Percentiles rank a stretch among this genome's conserved stretches.
phyloP scores from a whole-genome alignment of 768 basidiomycete species.

The Sporobolomyces phaffii region DNA sequence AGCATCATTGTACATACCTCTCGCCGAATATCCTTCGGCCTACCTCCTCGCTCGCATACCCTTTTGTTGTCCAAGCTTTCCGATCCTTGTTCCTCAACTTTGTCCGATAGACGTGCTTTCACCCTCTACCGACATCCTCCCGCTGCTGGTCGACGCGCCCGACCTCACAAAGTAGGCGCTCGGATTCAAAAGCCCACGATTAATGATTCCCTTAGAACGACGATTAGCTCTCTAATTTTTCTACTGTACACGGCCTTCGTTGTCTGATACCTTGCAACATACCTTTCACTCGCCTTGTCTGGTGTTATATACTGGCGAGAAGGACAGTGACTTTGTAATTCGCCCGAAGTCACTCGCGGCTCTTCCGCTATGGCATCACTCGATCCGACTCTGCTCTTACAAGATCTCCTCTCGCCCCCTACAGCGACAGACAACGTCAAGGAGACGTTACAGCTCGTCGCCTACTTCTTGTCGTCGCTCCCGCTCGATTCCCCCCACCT shows the following conservation, averaged over 20 bases:
- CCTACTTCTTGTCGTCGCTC: slow-evolving; percentile 20
- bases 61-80: not conserved
- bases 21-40: not conserved
- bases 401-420: slow-evolving; percentile 30
- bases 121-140: no score
- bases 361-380: not conserved
- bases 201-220: no score
- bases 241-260: no score
- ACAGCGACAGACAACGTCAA: not conserved
- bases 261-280: no score
- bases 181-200: no score
- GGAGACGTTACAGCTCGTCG: slow-evolving; percentile 10
- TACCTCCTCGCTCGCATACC: not conserved
- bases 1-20: not conserved
- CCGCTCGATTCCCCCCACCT: slow-evolving; percentile 22
- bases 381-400: slow-evolving; percentile 28
- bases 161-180: no score
- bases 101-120: no score
- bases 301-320: no score
- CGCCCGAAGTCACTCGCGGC: not conserved
- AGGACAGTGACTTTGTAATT: no score
- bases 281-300: no score
- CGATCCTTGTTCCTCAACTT: not conserved
- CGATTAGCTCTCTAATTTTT: no score
- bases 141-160: no score